Base-by-base conservation (phyloP, 495 filamentous ascomycete genomes). In the Penicillium macrosclerotiorum region DNA sequence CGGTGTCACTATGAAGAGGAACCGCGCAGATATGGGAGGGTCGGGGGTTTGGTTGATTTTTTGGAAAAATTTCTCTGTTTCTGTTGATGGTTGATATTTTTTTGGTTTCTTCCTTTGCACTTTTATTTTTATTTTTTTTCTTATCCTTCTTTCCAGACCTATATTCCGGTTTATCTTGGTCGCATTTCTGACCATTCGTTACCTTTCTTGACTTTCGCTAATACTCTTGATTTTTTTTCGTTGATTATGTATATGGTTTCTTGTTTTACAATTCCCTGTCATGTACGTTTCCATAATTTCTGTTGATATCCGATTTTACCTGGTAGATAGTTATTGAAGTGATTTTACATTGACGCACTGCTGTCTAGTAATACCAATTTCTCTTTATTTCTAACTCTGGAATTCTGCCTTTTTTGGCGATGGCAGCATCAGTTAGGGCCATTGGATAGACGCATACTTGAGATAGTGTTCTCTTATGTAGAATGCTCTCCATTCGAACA, bases 211-310 rank as follows among this genome's bases (percentile, higher is more conserved):
- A 55, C 58, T 55, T 20, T 55, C 47, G 49, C 23, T 53, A 42
- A 51, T 51, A 26, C 30, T 51, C 22, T 45, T 22, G 4, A 17
- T 37, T 35, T 8, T 23, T 30, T 8, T 17, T 23, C 11, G 11
- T 31, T 48, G 18, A 9, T 42, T 27, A 14, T 62, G 43, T 52
- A 62, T 36, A 60, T 59, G 52, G 19, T 26, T 44, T 34, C 45
- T 31, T 12, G 39, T 42, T 31, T 34, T 13, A 6, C n/a, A 8
- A 14, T 12, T 16, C 12, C 23, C 36, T 23, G 7, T 24, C 6
- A 31, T 47, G 26, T 42, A 41, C 32, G 18, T 19, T 49, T 29
- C 36, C 25, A 20, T 47, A 38, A 43, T 36, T 32, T 42, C 35
- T 56, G 49, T 59, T 43, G 36, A 61, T 57, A 54, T 33, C 43